Evolutionary conservation across 2,329 filamentous ascomycete species (phyloP).

Genomic region (Epichloe festucae): DNA sequence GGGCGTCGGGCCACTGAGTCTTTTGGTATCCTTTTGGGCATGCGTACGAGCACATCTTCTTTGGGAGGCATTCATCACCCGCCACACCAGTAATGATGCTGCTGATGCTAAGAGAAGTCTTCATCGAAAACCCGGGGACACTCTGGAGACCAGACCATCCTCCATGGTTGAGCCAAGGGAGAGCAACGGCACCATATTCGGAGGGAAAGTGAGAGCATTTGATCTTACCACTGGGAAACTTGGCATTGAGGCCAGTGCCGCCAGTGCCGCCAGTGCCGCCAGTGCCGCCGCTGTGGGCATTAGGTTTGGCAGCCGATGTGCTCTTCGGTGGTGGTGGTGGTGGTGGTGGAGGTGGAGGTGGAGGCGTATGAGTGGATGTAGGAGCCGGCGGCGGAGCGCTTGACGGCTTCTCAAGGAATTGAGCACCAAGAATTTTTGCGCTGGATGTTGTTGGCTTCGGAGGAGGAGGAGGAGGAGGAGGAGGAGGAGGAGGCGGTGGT

Average conservation of each 20-base stretch:
- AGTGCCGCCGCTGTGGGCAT: too few relatives aligned
- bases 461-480: slow-evolving; percentile 20
- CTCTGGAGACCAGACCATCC: slow-evolving; percentile 76
- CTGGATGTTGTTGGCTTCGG: slow-evolving; percentile 12
- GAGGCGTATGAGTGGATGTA: not conserved
- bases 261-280: slow-evolving; percentile 28
- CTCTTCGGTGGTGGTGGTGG: slow-evolving; percentile 11
- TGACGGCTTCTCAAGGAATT: slow-evolving; percentile 4
- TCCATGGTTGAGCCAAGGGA: slow-evolving; percentile 54
- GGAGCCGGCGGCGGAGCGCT: slow-evolving; percentile 4
- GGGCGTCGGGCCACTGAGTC: slow-evolving; percentile 70
- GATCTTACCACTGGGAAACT: slow-evolving; percentile 66
- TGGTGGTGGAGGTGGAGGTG: too few relatives aligned
- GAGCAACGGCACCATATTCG: slow-evolving; percentile 62
- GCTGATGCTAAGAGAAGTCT: slow-evolving; percentile 38
- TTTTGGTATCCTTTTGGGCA: slow-evolving; percentile 90
- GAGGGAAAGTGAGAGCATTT: slow-evolving; percentile 64
- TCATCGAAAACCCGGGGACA: slow-evolving; percentile 35
- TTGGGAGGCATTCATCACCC: slow-evolving; percentile 46
- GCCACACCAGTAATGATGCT: slow-evolving; percentile 51
- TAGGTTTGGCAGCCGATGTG: slow-evolving; percentile 11
- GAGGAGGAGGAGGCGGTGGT: slow-evolving; percentile 26
- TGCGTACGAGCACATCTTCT: slow-evolving; percentile 78
- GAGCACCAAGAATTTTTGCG: not conserved
- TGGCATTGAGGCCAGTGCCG: slow-evolving; percentile 43